Conservation (phyloP, 768 basidiomycete genomes). For the Kwoniella botswanensis region DNA sequence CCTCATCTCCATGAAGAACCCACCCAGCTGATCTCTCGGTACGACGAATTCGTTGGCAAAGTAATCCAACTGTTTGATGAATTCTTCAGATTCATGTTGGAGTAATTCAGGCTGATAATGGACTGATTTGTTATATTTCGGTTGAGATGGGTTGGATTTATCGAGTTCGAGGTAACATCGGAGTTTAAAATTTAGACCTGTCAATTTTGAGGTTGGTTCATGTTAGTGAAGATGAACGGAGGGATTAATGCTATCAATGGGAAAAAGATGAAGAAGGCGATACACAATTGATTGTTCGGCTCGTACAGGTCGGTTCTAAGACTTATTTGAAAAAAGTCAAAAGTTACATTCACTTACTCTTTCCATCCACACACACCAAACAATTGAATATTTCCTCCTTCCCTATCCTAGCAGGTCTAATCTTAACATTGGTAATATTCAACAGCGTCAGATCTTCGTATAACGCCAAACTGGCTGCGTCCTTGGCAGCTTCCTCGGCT, state of each 20-base stretch:
- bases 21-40: constrained; percentile 40
- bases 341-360: constrained; percentile 37
- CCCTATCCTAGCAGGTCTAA: constrained; percentile 60
- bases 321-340: background rate
- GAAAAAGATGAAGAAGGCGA: too few species aligned
- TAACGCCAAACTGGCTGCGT: constrained; percentile 68
- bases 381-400: constrained; percentile 73
- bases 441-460: constrained; percentile 88
- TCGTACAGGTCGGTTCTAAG: too few species aligned
- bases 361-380: constrained; percentile 56
- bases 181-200: constrained; percentile 55
- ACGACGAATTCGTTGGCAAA: constrained; percentile 44
- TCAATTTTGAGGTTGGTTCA: background rate
- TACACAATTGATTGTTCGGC: too few species aligned
- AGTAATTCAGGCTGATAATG: constrained; percentile 49
- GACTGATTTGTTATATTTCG: constrained; percentile 29
- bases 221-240: too few species aligned
- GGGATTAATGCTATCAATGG: too few species aligned
- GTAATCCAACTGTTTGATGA: constrained; percentile 40
- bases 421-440: constrained; percentile 69
- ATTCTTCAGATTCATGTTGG: constrained; percentile 48
- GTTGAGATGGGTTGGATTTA: constrained; percentile 17
- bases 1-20: constrained; percentile 41
- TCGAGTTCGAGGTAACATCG: constrained; percentile 45
- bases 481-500: constrained; percentile 62